Conservation (phyloP, 1,284 basidiomycete genomes). For the Irpex rosettiformis region DNA sequence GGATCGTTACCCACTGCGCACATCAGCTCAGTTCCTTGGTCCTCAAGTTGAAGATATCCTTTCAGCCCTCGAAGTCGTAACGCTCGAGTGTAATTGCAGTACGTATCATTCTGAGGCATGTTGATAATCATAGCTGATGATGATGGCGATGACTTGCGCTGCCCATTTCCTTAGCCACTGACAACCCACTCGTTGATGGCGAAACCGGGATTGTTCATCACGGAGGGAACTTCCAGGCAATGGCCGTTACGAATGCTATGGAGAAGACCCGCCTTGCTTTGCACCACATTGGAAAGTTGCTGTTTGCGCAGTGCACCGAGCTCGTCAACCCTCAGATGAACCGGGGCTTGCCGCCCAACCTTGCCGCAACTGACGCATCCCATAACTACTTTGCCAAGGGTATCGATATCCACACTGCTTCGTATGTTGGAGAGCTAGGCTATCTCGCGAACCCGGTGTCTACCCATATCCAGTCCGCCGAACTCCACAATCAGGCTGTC, state of each 20-base stretch:
- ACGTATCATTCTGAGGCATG: conserved; percentile 32
- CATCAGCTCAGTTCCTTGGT: conserved; percentile 82
- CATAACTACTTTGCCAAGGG: conserved; percentile 86
- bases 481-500: conserved; percentile 87
- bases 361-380: conserved; percentile 81
- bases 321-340: conserved; percentile 81
- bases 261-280: conserved; percentile 83
- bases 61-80: conserved; percentile 58
- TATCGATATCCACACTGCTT: conserved; percentile 80
- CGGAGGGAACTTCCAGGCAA: conserved; percentile 87
- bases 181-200: conserved; percentile 73
- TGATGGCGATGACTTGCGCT: background rate
- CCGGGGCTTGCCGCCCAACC: conserved; percentile 75
- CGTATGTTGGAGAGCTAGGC: conserved; percentile 80
- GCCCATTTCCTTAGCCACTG: conserved; percentile 47
- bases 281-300: conserved; percentile 79
- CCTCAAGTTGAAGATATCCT: conserved; percentile 84
- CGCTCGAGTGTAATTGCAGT: conserved; percentile 86
- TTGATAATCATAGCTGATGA: background rate
- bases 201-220: conserved; percentile 69
- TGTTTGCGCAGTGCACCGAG: conserved; percentile 84
- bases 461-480: conserved; percentile 81
- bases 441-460: conserved; percentile 82
- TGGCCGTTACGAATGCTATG: conserved; percentile 85
- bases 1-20: conserved; percentile 78